Evolutionary conservation across 2,329 filamentous ascomycete genomes (phyloP), one percentile per base, ranked within the genome.

Genomic region (Capronia epimyces): DNA sequence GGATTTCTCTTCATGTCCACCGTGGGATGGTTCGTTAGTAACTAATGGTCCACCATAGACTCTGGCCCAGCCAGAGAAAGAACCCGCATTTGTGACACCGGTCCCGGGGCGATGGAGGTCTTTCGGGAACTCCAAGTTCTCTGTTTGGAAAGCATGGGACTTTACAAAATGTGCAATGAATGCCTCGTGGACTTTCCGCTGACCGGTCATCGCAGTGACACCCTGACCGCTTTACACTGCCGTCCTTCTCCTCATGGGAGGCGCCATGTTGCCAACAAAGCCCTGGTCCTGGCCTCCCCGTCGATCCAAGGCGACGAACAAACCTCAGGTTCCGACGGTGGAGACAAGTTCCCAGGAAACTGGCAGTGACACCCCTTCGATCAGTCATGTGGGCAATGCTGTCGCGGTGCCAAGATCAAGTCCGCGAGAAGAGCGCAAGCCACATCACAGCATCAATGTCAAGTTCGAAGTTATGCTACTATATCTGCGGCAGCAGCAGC

Each of bases 401-500:
- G 5, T n/a, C 9, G 20, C 24, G 13, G 3, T 27, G 13, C 39
- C 12, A 25, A 8, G 3, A 16, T 9, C 39, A n/a, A 42, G 39
- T 27, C 39, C 39, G 20, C 20, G 15, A 20, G 15, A 10, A 8
- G 20, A n/a, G 20, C 20, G 20, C 13, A 42, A 27, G 21, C 8
- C 12, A 9, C 27, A 15, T 27, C 24, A 21, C 29, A 34, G 18
- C 15, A 49, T 29, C 37, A 32, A 42, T 42, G 46, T 49, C 39
- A 49, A 49, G n/a, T 49, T 49, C 29, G 46, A 49, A n/a, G 46
- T 49, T 12, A 49, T 49, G 46, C 37, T 49, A 10, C 20, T 43
- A 29, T 49, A 49, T 27, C 71, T 84, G 2, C 78, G 82, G 62
- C 76, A 81, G 52, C 77, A 81, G 60, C 80, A 83, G 55, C 70